Percentiles rank a stretch among this genome's conserved stretches.
phyloP scores from a whole-genome alignment of 345 rosid genomes.

The Euphorbia lathyris region DNA sequence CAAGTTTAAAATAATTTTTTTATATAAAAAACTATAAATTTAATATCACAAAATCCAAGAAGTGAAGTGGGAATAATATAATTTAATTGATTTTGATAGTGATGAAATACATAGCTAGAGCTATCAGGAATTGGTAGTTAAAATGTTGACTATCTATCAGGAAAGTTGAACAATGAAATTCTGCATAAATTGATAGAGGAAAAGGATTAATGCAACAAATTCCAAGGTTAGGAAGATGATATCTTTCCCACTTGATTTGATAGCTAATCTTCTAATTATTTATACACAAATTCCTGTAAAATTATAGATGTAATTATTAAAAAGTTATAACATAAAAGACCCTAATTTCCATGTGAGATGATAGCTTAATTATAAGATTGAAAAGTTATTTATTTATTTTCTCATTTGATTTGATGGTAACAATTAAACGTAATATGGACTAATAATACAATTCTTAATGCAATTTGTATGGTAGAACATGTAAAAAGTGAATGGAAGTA shows the following conservation, averaged over 20 bases:
- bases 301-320: not conserved
- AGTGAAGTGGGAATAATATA: too few relatives aligned
- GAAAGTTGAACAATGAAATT: too few relatives aligned
- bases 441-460: too few relatives aligned
- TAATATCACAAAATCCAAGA: too few relatives aligned
- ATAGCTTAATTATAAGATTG: constrained; percentile 28
- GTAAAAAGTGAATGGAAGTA: too few relatives aligned
- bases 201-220: not conserved
- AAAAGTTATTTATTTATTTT: constrained; percentile 6
- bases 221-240: constrained; percentile 1
- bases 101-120: too few relatives aligned
- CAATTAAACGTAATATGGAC: not conserved
- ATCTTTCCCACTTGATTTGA: constrained; percentile 17
- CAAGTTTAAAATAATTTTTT: too few relatives aligned
- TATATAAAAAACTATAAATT: too few relatives aligned
- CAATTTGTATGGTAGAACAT: too few relatives aligned
- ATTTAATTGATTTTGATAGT: too few relatives aligned
- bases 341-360: constrained; percentile 20
- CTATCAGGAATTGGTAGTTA: too few relatives aligned
- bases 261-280: constrained; percentile 6
- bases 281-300: not conserved
- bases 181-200: not conserved
- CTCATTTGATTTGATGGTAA: not conserved
- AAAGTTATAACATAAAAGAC: constrained; percentile 8
- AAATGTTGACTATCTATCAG: too few relatives aligned